phyloP scores from a whole-genome alignment of 345 rosid species.

The Firmiana major region DNA sequence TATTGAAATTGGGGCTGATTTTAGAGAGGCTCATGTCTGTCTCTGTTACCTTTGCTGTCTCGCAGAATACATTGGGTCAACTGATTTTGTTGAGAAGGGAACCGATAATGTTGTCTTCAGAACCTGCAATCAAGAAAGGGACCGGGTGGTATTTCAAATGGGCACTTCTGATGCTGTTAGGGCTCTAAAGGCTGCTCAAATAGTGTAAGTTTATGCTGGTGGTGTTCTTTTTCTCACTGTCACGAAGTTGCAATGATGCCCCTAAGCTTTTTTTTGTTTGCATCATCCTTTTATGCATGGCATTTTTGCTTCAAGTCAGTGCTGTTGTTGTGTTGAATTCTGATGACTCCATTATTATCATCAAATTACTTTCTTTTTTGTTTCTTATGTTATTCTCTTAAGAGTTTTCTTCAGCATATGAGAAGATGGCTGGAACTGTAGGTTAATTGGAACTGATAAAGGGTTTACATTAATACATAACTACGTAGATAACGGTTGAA shows the following conservation, averaged over 20 bases:
- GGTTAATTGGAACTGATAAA: background rate
- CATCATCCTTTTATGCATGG: background rate
- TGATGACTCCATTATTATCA: no score
- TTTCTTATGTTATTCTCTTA: no score
- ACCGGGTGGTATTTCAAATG: conserved; percentile 73
- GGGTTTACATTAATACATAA: background rate
- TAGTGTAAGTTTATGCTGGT: conserved; percentile 50
- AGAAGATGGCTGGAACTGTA: background rate
- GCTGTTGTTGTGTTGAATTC: no score
- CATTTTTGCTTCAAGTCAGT: background rate
- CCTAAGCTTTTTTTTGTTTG: background rate
- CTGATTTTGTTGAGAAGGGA: conserved; percentile 89
- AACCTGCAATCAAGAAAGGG: conserved; percentile 63
- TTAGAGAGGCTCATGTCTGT: background rate
- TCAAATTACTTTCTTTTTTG: no score
- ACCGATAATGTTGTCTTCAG: conserved; percentile 74
- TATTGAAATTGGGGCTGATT: background rate
- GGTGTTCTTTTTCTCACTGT: background rate
- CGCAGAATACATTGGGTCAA: conserved; percentile 53
- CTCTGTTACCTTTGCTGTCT: background rate
- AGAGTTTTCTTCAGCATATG: no score
- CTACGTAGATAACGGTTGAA: background rate
- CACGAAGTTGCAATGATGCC: background rate
- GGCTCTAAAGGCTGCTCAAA: conserved; percentile 74
- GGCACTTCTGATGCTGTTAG: conserved; percentile 96